Conservation (phyloP, 768 basidiomycete genomes). For the Amanita muscaria region DNA sequence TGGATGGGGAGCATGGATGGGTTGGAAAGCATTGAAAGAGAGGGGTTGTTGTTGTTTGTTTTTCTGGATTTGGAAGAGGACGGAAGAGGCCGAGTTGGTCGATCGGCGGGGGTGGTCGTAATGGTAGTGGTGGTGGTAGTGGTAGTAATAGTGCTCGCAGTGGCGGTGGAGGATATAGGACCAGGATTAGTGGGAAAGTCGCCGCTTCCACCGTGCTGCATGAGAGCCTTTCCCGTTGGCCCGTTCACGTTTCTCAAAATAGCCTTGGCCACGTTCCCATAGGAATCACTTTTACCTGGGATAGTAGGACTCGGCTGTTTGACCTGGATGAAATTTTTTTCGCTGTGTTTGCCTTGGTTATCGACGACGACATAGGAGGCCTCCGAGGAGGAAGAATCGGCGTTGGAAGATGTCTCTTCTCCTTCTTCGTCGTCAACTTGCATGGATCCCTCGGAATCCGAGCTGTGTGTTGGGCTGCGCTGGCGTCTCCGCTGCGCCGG, state of each 20-base stretch:
- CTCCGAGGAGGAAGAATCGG: too few species aligned
- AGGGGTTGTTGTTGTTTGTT: conserved; percentile 33
- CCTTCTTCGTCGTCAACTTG: conserved; percentile 18
- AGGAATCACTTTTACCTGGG: conserved; percentile 2
- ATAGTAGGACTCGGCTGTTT: conserved; percentile 3
- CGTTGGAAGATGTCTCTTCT: conserved; percentile 16
- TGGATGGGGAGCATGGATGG: conserved; percentile 79
- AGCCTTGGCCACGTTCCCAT: neutral
- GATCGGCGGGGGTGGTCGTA: too few species aligned
- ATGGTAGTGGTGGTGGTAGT: too few species aligned
- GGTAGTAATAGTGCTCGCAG: too few species aligned
- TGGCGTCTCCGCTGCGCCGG: conserved; percentile 39
- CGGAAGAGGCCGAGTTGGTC: conserved; percentile 61
- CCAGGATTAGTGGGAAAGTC: neutral
- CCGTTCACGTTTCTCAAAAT: neutral
- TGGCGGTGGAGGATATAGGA: too few species aligned
- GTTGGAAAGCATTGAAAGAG: conserved; percentile 47
- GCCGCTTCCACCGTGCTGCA: too few species aligned
- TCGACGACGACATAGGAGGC: too few species aligned
- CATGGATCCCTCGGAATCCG: conserved; percentile 27
- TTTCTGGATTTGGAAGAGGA: conserved; percentile 46
- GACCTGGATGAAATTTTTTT: too few species aligned
- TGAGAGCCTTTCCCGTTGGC: too few species aligned
- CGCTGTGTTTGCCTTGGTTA: too few species aligned
- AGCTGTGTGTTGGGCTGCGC: conserved; percentile 30